phyloP scores from a whole-genome alignment of 345 rosid species.

The Corymbia maculata region DNA sequence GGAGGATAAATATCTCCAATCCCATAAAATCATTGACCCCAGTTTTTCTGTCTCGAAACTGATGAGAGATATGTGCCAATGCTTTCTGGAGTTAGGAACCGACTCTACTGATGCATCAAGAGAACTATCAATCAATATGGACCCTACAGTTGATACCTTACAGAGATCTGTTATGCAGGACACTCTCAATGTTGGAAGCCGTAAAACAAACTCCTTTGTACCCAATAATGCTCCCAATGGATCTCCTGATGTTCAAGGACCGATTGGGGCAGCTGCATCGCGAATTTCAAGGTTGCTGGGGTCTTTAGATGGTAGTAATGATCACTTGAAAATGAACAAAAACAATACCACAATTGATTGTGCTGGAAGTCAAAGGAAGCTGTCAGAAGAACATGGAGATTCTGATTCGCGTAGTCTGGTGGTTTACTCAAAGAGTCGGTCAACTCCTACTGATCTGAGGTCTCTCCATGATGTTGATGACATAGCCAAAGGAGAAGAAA shows the following conservation, averaged over 20 bases:
- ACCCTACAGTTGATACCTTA: conserved; percentile 25
- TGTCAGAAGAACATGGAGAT: conserved; percentile 10
- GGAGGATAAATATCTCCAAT: conserved; percentile 68
- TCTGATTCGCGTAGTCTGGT: conserved; percentile 21
- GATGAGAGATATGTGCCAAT: conserved; percentile 73
- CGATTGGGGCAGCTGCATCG: background rate
- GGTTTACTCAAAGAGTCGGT: conserved; percentile 33
- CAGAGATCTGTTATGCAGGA: conserved; percentile 33
- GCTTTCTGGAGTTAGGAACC: conserved; percentile 62
- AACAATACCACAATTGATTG: background rate
- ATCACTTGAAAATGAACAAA: background rate
- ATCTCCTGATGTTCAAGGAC: background rate
- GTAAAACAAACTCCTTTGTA: background rate
- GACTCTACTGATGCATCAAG: conserved; percentile 39
- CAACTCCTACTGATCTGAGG: conserved; percentile 40
- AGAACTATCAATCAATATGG: conserved; percentile 31
- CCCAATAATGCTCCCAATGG: background rate
- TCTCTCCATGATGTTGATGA: conserved; percentile 32
- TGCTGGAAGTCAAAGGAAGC: conserved; percentile 1
- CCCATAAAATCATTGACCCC: conserved; percentile 72
- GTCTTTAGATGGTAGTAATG: background rate
- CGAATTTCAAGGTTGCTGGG: background rate
- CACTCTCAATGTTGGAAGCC: conserved; percentile 6
- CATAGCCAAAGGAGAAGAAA: conserved; percentile 70
- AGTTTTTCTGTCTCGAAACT: conserved; percentile 54